Percentiles rank a stretch among this genome's conserved stretches.
Evolutionary conservation across 2,329 filamentous ascomycete species (phyloP).

Genomic region (Xylogone sp.): DNA sequence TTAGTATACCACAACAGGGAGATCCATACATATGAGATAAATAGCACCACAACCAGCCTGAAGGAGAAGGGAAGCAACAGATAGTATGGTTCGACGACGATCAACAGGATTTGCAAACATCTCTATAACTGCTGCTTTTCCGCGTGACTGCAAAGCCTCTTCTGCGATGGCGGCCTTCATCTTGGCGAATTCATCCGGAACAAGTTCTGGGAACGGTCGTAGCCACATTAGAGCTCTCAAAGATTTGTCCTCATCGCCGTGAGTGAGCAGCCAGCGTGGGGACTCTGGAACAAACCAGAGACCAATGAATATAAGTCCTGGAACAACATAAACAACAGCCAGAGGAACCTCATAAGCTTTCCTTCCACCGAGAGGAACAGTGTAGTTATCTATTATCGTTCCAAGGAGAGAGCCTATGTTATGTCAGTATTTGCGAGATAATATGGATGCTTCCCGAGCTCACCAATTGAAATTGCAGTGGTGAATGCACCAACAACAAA

Average conservation of each 20-base stretch:
- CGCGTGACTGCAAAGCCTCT: too few species aligned
- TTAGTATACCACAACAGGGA: neutral
- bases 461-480: neutral
- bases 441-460: conserved; percentile 24
- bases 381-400: conserved; percentile 21
- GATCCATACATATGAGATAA: conserved; percentile 47
- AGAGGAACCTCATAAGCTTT: neutral
- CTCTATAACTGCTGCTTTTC: too few species aligned
- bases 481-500: neutral
- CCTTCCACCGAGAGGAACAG: conserved; percentile 41
- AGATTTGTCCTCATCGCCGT: neutral
- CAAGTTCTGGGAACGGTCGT: too few species aligned
- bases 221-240: too few species aligned
- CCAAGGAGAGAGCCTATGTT: too few species aligned
- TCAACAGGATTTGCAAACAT: too few species aligned
- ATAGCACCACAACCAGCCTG: conserved; percentile 49
- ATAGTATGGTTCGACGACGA: conserved; percentile 7
- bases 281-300: conserved; percentile 2
- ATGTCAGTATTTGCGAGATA: too few species aligned
- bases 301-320: neutral
- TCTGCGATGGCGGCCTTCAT: neutral
- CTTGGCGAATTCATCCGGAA: neutral
- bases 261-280: neutral
- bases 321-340: neutral
- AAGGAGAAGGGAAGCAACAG: conserved; percentile 36